A percentile compares a stretch with the other conserved stretches of the same genome.
Conservation (phyloP, 371 early-diverging fungal genomes). For the Lichtheimia ornata region DNA sequence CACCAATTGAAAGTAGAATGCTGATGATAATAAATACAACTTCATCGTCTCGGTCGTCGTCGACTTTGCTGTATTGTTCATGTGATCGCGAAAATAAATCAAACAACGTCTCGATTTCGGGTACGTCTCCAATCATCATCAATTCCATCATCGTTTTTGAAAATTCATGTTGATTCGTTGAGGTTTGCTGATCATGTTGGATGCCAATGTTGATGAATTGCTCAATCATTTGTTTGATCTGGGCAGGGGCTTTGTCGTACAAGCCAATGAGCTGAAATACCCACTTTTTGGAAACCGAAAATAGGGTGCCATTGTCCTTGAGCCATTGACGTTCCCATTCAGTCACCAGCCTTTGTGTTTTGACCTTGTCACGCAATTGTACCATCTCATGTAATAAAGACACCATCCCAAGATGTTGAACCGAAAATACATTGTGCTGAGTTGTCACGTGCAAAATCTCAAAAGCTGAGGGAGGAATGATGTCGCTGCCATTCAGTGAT, state of each 20-base stretch:
- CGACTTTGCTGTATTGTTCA: neutral
- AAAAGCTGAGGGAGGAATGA: slow-evolving; percentile 11
- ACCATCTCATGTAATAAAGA: slow-evolving; percentile 35
- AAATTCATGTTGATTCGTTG: neutral
- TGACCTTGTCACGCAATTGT: slow-evolving; percentile 21
- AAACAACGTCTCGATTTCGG: slow-evolving; percentile 35
- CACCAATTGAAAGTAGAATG: slow-evolving; percentile 24
- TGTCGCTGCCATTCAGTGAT: slow-evolving; percentile 12
- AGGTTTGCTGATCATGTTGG: slow-evolving; percentile 3
- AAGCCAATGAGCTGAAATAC: slow-evolving; percentile 37
- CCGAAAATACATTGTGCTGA: slow-evolving; percentile 26
- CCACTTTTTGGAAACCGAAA: slow-evolving; percentile 37
- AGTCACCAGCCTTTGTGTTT: slow-evolving; percentile 23
- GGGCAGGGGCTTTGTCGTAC: slow-evolving; percentile 42
- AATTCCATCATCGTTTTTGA: slow-evolving; percentile 32
- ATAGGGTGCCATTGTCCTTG: neutral
- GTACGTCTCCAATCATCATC: slow-evolving; percentile 35
- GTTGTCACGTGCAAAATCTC: slow-evolving; percentile 19
- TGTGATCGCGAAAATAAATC: slow-evolving; percentile 23
- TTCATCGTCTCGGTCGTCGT: slow-evolving; percentile 9
- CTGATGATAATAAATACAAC: slow-evolving; percentile 6
- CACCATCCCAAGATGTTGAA: slow-evolving; percentile 30
- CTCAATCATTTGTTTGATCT: slow-evolving; percentile 37
- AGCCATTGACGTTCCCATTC: slow-evolving; percentile 36
- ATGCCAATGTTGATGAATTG: slow-evolving; percentile 23